These are phyloP conservation scores for Trebouxia sp. DNA, from an alignment of 139 green algal species.

Conservation along the genomic window DNA sequence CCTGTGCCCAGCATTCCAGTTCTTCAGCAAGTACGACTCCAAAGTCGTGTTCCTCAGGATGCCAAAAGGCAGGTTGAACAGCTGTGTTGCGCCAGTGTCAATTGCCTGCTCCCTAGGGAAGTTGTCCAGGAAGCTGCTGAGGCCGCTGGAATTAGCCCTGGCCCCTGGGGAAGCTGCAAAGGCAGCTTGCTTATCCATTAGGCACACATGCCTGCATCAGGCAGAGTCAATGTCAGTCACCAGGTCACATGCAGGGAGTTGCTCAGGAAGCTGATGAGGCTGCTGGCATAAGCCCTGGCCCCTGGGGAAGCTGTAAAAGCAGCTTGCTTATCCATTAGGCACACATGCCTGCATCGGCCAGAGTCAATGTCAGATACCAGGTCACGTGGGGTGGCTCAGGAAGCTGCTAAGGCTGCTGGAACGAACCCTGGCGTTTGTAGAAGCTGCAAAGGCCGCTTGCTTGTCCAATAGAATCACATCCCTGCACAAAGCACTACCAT, in stretches of 20 bases:
- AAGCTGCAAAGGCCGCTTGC: too few species aligned
- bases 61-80: conserved; percentile 28
- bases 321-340: too few species aligned
- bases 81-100: conserved; percentile 13
- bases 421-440: too few species aligned
- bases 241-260: not conserved
- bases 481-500: too few species aligned
- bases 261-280: not conserved
- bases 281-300: too few species aligned
- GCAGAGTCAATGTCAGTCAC: not conserved
- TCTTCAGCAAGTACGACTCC: conserved; percentile 63
- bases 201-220: conserved; percentile 4
- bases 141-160: conserved; percentile 19
- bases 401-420: too few species aligned
- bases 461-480: too few species aligned
- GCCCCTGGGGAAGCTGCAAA: conserved; percentile 28
- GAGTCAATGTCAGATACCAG: too few species aligned
- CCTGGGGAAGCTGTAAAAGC: too few species aligned
- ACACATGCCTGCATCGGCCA: conserved; percentile 22
- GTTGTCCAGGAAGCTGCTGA: conserved; percentile 32
- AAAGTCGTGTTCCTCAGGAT: conserved; percentile 47
- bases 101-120: conserved; percentile 12
- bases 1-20: conserved; percentile 50
- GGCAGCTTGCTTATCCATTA: conserved; percentile 20
- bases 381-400: too few species aligned